Conservation (phyloP, 768 basidiomycete genomes). For the Macrocybe gigantea region DNA sequence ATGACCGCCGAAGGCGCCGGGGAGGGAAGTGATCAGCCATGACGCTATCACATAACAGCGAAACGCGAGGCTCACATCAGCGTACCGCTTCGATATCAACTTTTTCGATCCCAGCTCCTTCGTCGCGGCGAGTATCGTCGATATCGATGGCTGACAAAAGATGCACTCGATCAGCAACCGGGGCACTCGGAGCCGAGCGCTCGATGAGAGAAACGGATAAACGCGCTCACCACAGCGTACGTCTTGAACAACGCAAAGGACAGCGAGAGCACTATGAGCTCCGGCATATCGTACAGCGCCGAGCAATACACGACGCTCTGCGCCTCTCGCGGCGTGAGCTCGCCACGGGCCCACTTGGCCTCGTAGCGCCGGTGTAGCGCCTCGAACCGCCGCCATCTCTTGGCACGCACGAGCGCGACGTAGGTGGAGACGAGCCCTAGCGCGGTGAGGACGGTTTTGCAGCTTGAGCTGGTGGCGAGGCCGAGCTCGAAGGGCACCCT, state of each 20-base stretch:
- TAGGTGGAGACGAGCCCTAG: conserved; percentile 6
- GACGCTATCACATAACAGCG: background rate
- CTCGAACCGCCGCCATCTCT: conserved; percentile 38
- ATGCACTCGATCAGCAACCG: background rate
- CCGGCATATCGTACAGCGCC: conserved; percentile 39
- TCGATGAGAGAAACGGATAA: background rate
- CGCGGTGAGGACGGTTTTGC: too few relatives aligned
- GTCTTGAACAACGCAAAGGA: conserved; percentile 52
- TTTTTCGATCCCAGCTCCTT: conserved; percentile 30
- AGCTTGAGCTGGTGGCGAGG: too few relatives aligned
- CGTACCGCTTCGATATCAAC: conserved; percentile 35
- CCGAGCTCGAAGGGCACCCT: too few relatives aligned
- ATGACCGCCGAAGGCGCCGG: background rate
- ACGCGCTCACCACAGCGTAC: conserved; percentile 35
- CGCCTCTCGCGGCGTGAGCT: conserved; percentile 38
- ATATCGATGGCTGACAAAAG: conserved; percentile 35
- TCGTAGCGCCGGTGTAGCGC: conserved; percentile 34
- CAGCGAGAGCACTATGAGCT: conserved; percentile 30
- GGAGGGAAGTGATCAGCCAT: too few relatives aligned
- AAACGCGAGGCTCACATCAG: conserved; percentile 34
- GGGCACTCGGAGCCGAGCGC: background rate
- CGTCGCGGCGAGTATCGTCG: conserved; percentile 34
- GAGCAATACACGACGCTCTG: conserved; percentile 33
- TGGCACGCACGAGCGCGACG: conserved; percentile 25
- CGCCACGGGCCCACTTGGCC: conserved; percentile 18